phyloP scores from a whole-genome alignment of 148 eudicot species.

The Limonium bicolor region DNA sequence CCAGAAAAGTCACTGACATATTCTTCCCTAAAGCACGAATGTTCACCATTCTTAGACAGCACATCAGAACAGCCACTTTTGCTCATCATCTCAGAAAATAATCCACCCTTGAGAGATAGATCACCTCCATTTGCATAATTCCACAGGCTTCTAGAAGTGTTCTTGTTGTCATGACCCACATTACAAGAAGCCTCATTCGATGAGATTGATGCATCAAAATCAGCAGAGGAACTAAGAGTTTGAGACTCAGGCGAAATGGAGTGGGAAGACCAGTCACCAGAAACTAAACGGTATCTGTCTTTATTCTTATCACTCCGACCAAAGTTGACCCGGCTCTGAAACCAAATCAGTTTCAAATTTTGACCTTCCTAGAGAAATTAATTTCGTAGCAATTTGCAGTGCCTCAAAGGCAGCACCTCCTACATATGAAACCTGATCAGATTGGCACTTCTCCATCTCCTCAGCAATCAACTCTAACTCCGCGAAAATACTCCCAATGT shows the following conservation, averaged over 20 bases:
- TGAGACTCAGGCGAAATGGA: too few relatives aligned
- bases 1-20: constrained; percentile 46
- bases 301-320: too few relatives aligned
- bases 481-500: constrained; percentile 53
- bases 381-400: constrained; percentile 51
- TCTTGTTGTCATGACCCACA: constrained; percentile 19
- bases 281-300: too few relatives aligned
- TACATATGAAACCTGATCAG: constrained; percentile 70
- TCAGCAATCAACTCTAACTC: constrained; percentile 47
- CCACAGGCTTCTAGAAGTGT: constrained; percentile 56
- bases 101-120: constrained; percentile 67
- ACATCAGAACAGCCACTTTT: constrained; percentile 15
- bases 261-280: too few relatives aligned
- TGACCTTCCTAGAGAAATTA: constrained; percentile 30
- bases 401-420: constrained; percentile 92
- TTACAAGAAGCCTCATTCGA: constrained; percentile 26
- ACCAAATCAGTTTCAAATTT: constrained; percentile 35
- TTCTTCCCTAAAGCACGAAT: constrained; percentile 13
- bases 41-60: constrained; percentile 23
- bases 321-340: constrained; percentile 46
- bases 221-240: too few relatives aligned
- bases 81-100: constrained; percentile 38
- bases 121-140: constrained; percentile 49
- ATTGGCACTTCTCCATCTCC: constrained; percentile 83
- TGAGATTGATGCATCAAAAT: too few relatives aligned